Percentiles rank a stretch among this genome's conserved stretches.
phyloP scores from a whole-genome alignment of 1,284 basidiomycete species.

The Microbotryum silenes-acaulis region DNA sequence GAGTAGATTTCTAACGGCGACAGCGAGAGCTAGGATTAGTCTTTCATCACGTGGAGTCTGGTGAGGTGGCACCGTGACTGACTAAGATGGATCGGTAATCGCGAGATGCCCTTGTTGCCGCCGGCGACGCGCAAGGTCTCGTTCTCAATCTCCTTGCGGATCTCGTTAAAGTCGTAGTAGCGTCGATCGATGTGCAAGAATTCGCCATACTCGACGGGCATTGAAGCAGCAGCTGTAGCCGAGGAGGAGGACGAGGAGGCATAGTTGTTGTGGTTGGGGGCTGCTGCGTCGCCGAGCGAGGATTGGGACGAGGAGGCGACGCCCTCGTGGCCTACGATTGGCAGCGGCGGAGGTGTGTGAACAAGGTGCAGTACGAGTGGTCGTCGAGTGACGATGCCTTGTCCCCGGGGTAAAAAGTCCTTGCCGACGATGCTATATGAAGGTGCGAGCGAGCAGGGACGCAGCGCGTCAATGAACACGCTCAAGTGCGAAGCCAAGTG shows the following conservation, averaged over 20 bases:
- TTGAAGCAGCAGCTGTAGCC: constrained; percentile 8
- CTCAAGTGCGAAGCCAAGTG: constrained; percentile 13
- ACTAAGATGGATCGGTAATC: constrained; percentile 63
- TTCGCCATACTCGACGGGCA: constrained; percentile 68
- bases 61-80: background rate
- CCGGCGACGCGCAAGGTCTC: constrained; percentile 97
- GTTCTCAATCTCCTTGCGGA: constrained; percentile 93
- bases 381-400: constrained; percentile 89
- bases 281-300: constrained; percentile 45
- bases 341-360: constrained; percentile 49
- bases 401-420: constrained; percentile 81
- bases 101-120: constrained; percentile 97
- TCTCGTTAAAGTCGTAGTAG: constrained; percentile 90
- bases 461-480: constrained; percentile 66
- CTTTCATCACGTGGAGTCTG: background rate
- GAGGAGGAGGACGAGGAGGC: constrained; percentile 5
- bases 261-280: constrained; percentile 29
- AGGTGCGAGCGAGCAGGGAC: constrained; percentile 55
- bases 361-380: constrained; percentile 93
- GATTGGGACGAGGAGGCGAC: constrained; percentile 14
- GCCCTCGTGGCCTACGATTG: constrained; percentile 16
- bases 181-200: constrained; percentile 94
- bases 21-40: background rate
- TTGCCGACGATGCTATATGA: constrained; percentile 72
- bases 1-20: constrained; percentile 66